Conservation (phyloP, 805 yeast species). For the Wickerhamomyces tratensis region DNA sequence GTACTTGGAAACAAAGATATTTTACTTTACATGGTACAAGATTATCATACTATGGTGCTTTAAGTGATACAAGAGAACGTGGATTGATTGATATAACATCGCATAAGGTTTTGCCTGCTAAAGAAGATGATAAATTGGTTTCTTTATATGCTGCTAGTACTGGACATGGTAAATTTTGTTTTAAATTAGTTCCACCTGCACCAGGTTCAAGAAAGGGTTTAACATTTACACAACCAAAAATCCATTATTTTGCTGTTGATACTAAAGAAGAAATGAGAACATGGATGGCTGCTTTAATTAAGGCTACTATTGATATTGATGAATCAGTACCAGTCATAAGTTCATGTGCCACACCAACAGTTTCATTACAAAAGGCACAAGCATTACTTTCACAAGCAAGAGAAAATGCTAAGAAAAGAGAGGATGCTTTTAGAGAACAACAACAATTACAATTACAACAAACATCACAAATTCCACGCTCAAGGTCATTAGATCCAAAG, state of each 20-base stretch:
- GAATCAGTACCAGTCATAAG: slow-evolving; percentile 87
- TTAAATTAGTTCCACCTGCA: slow-evolving; percentile 92
- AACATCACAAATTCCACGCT: slow-evolving; percentile 3
- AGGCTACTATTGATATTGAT: slow-evolving; percentile 93
- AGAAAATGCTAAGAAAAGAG: slow-evolving; percentile 55
- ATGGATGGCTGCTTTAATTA: slow-evolving; percentile 93
- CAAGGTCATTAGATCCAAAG: slow-evolving; percentile 2
- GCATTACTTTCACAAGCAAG: slow-evolving; percentile 76
- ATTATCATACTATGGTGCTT: slow-evolving; percentile 72
- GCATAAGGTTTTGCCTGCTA: slow-evolving; percentile 79
- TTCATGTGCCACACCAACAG: slow-evolving; percentile 93
- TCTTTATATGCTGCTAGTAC: slow-evolving; percentile 88
- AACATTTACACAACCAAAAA: slow-evolving; percentile 92
- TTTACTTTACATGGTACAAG: slow-evolving; percentile 90
- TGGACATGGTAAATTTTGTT: slow-evolving; percentile 89
- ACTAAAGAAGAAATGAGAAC: slow-evolving; percentile 82
- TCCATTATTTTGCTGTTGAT: slow-evolving; percentile 94
- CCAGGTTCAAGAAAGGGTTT: slow-evolving; percentile 95
- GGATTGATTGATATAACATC: slow-evolving; percentile 95
- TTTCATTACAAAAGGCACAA: slow-evolving; percentile 79
- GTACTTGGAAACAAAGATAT: slow-evolving; percentile 84
- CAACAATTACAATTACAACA: slow-evolving; percentile 21
- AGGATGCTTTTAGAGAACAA: slow-evolving; percentile 24
- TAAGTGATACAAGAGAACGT: slow-evolving; percentile 74
- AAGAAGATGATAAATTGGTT: slow-evolving; percentile 75